A percentile compares a stretch with the other conserved stretches of the same genome.
These are phyloP conservation scores for Fusarium setosum DNA, from an alignment of 2,329 filamentous ascomycete species.

Conservation along the genomic window DNA sequence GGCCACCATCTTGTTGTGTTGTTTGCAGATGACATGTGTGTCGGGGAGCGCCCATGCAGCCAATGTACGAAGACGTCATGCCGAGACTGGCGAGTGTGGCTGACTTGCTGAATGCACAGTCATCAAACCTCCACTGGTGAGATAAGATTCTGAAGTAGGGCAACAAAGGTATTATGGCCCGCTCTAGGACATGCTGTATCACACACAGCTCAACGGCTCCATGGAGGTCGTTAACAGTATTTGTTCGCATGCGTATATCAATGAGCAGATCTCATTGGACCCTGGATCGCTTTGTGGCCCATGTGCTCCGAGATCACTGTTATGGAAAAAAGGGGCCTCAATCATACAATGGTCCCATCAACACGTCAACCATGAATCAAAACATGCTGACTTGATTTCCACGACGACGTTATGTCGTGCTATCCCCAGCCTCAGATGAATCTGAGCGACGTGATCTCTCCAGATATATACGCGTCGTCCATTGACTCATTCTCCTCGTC, in stretches of 20 bases:
- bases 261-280: not conserved
- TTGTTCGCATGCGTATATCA: not conserved
- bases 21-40: not conserved
- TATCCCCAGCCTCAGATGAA: not conserved
- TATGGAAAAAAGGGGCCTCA: not conserved
- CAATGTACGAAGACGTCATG: constrained; percentile 8
- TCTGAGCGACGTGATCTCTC: not conserved
- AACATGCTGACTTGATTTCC: not conserved
- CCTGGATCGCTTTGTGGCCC: not conserved
- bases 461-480: not conserved
- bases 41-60: not conserved
- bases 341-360: not conserved
- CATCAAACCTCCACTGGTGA: not conserved
- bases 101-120: not conserved
- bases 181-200: too few relatives aligned
- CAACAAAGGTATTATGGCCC: not conserved
- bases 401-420: not conserved
- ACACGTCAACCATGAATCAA: not conserved
- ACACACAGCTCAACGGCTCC: too few relatives aligned
- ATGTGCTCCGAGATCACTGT: not conserved
- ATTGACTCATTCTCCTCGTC: not conserved
- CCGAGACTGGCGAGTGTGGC: not conserved
- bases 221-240: not conserved
- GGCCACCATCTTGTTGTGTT: not conserved
- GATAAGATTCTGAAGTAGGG: not conserved